Base-by-base conservation (phyloP, 345 rosid genomes). In the Trapa incisa region DNA sequence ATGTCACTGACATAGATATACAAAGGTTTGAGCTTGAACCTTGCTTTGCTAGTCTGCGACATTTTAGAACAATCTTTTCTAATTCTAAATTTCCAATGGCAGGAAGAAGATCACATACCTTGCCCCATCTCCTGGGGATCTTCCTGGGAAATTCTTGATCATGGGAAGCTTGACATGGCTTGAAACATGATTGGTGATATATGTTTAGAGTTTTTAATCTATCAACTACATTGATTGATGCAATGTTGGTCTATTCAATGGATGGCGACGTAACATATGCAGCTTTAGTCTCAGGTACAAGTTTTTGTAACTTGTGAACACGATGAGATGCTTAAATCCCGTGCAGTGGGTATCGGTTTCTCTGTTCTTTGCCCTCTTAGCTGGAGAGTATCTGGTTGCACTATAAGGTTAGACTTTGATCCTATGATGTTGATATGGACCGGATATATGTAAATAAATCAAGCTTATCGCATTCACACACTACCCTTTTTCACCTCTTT, bases 161-260 rank as follows among this genome's bases (percentile, higher is more conserved):
- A 73, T 82, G 82, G 97, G 96, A 68, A 83, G 92, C 48, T 75
- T 91, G 79, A 75, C 87, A 15, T 91, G 95, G 95, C 85, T 82
- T 16, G 96, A 92, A 75, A 83, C 89, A 33, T 68, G 68, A 73
- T 39, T 9, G 56, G 4, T 38, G 37, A 33, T 54, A 58, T 10
- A 11, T 3, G n/a, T 63, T 11, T 37, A 17, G 22, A 63, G 65
- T 63, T 22, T 22, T 22, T 38, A 38, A 15, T 13, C 14, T 57
- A 57, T 9, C 36, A 33, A 33, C 13, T 58, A 38, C 32, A 58
- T 38, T 58, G 63, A 58, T 58, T 16, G 8, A 17, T 22, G 60
- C 33, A 54, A 1, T 6, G 60, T 22, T 54, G 11, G 9, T 16
- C 22, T 6, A n/a, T 6, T 1, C 2, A 47, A 6, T 22, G 29